phyloP scores from a whole-genome alignment of 495 filamentous ascomycete genomes.

The Podospora conica region DNA sequence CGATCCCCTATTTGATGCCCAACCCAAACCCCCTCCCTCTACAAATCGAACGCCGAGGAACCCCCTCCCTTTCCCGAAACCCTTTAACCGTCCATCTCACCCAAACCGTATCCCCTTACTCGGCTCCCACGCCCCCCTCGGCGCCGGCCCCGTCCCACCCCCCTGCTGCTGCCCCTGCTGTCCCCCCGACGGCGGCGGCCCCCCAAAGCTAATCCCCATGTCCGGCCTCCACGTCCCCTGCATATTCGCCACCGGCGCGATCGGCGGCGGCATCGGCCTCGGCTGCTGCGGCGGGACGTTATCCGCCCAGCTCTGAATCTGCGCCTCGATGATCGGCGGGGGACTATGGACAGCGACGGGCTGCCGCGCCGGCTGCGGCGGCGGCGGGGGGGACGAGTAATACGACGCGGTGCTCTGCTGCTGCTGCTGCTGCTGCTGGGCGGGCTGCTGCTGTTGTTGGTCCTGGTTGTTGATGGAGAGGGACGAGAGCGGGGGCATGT shows the following conservation, averaged over 20 bases:
- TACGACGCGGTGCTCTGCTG: constrained; percentile 16
- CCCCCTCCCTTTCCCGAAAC: neutral
- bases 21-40: neutral
- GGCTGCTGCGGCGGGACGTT: constrained; percentile 50
- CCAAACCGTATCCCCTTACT: constrained; percentile 59
- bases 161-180: constrained; percentile 9
- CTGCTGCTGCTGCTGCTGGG: constrained; percentile 17
- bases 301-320: constrained; percentile 44
- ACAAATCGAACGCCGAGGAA: neutral
- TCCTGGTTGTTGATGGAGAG: constrained; percentile 31
- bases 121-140: constrained; percentile 52
- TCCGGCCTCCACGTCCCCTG: constrained; percentile 69
- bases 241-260: constrained; percentile 24
- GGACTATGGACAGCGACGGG: constrained; percentile 23
- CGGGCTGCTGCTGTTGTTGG: constrained; percentile 3
- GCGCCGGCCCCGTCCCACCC: constrained; percentile 6
- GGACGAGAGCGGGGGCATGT: constrained; percentile 44
- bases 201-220: constrained; percentile 69
- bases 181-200: constrained; percentile 7
- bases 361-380: constrained; percentile 31
- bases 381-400: constrained; percentile 24
- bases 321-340: constrained; percentile 31
- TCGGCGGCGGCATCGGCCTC: constrained; percentile 41
- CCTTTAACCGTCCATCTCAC: constrained; percentile 6
- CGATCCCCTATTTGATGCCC: neutral